A percentile compares a stretch with the other conserved stretches of the same genome.
Evolutionary conservation across 2,329 filamentous ascomycete species (phyloP).

Genomic region (Teratosphaeria pseudoeucalypti): DNA sequence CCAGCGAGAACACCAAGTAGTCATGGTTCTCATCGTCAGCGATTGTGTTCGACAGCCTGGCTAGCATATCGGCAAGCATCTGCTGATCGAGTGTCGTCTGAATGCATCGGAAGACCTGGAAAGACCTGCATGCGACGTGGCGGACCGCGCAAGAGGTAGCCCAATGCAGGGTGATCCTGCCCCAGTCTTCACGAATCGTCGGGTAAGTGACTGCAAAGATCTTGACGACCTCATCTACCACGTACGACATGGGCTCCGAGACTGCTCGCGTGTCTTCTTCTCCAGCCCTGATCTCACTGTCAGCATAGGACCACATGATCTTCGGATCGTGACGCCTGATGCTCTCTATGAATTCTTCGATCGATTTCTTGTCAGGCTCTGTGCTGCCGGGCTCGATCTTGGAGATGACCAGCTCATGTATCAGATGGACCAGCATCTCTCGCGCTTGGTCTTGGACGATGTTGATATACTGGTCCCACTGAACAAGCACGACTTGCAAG

Average conservation of each 20-base stretch:
- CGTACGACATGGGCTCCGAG: conserved; percentile 73
- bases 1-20: conserved; percentile 95
- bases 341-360: conserved; percentile 79
- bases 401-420: conserved; percentile 86
- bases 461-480: conserved; percentile 95
- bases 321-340: conserved; percentile 74
- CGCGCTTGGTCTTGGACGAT: conserved; percentile 93
- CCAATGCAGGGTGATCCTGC: conserved; percentile 81
- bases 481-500: conserved; percentile 79
- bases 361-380: conserved; percentile 57
- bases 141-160: conserved; percentile 92
- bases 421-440: conserved; percentile 95
- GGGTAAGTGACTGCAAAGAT: conserved; percentile 80
- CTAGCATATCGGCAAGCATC: conserved; percentile 96
- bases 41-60: conserved; percentile 88
- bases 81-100: conserved; percentile 79
- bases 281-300: conserved; percentile 62
- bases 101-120: conserved; percentile 93
- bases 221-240: conserved; percentile 70
- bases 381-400: conserved; percentile 61
- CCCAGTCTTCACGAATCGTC: conserved; percentile 83
- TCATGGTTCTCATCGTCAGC: conserved; percentile 80
- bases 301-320: conserved; percentile 90
- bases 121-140: conserved; percentile 90
- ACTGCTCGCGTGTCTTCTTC: conserved; percentile 64